Base-by-base conservation (phyloP, 495 filamentous ascomycete genomes). In the Penicillium paxilli region DNA sequence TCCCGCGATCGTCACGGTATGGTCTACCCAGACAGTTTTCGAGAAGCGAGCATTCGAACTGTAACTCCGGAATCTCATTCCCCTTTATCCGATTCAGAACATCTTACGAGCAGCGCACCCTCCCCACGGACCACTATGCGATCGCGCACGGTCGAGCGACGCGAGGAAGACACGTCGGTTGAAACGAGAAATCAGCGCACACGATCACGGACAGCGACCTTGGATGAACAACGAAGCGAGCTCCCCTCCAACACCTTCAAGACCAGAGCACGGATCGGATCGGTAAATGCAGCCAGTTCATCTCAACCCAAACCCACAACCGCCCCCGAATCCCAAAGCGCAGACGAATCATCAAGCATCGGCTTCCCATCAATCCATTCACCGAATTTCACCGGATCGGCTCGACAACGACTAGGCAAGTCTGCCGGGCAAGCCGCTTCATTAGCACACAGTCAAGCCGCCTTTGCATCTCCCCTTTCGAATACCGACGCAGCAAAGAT, bases 391-490 rank as follows among this genome's bases (percentile, higher is more conserved):
- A 35, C 58, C 44, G 62, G 60, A 45, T 59, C 69, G 52, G 58
- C 62, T 56, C 79, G 68, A 55, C 81, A 68, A 40, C 70, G 74
- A 48, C 67, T 77, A 14, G 73, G 72, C 51, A 80, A 73, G 49
- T 69, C 77, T 5, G 69, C 72, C 58, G 59, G 64, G 19, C 60
- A 68, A 51, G 57, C 62, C 28, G 65, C 60, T 22, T 51, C 67
- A 40, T 59, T 65, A 54, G 62, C 62, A 26, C 53, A 55, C 40
- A 69, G 60, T 55, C 77, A 68, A 54, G 66, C 66, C 19, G 65
- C 75, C 24, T 73, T 83, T 61, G 80, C 81, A 21, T 90, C 89
- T 2, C 77, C 73, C 30, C 64, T 73, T 12, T 76, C 77, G 5
- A 74, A 74, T 52, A 69, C 72, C 21, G 77, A 82, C 61, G 67